These are phyloP conservation scores for Irineochytrium annulatum DNA, from an alignment of 192 early-diverging fungal species.

Conservation along the genomic window DNA sequence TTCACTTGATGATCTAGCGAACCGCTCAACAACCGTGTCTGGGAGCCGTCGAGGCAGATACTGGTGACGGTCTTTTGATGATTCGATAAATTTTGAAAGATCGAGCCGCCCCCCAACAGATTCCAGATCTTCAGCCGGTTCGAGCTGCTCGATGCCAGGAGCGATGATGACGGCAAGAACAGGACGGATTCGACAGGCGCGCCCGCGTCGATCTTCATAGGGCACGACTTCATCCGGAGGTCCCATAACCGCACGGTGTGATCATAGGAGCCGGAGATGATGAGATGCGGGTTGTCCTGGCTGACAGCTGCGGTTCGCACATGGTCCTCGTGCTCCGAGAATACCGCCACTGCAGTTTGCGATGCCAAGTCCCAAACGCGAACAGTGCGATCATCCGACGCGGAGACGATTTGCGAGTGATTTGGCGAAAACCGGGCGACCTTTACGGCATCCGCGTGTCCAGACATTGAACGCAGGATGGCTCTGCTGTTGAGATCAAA, in stretches of 20 bases:
- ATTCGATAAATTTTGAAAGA: conserved; percentile 75
- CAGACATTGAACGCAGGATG: conserved; percentile 56
- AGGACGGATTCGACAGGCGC: conserved; percentile 86
- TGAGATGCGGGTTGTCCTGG: conserved; percentile 71
- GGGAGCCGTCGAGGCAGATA: conserved; percentile 74
- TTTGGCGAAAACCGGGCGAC: conserved; percentile 75
- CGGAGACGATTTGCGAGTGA: conserved; percentile 78
- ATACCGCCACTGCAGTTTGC: conserved; percentile 60
- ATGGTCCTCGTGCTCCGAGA: conserved; percentile 86
- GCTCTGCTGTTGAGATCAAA: conserved; percentile 51
- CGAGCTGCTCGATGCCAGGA: conserved; percentile 73
- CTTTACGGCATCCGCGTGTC: conserved; percentile 70
- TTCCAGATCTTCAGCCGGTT: conserved; percentile 87
- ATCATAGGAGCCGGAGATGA: conserved; percentile 89
- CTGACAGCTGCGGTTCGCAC: conserved; percentile 73
- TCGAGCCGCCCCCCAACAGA: conserved; percentile 71
- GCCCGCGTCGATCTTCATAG: conserved; percentile 74
- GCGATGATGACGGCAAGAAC: conserved; percentile 76
- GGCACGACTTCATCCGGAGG: conserved; percentile 66
- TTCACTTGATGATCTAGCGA: conserved; percentile 97
- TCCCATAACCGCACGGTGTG: conserved; percentile 94
- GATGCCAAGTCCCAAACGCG: conserved; percentile 91
- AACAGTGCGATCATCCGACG: conserved; percentile 89
- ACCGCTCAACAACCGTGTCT: conserved; percentile 76
- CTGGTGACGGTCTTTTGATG: conserved; percentile 96